Evolutionary conservation across 1,139 yeast genomes (phyloP).

Genomic region (Pichia sp.): DNA sequence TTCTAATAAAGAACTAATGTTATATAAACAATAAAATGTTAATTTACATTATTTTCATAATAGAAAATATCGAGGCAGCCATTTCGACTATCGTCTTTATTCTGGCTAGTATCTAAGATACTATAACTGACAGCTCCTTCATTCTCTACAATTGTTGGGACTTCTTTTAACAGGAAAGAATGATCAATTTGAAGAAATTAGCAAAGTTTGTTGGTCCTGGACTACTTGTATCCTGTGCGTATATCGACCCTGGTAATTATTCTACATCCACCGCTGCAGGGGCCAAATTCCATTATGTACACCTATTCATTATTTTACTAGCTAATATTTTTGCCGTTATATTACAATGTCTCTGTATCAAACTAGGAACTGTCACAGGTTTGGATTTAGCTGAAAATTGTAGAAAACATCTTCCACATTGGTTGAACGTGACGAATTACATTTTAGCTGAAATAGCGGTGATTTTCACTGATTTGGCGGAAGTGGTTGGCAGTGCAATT

Average conservation of each 20-base stretch:
- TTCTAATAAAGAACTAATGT: too few relatives aligned
- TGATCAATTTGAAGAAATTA: conserved; percentile 32
- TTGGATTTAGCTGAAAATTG: conserved; percentile 73
- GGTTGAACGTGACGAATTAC: conserved; percentile 50
- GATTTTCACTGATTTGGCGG: conserved; percentile 76
- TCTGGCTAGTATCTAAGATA: too few relatives aligned
- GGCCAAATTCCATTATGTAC: conserved; percentile 58
- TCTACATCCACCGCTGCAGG: conserved; percentile 77
- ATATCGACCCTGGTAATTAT: conserved; percentile 79
- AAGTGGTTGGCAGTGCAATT: conserved; percentile 76
- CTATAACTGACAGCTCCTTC: too few relatives aligned
- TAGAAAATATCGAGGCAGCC: too few relatives aligned
- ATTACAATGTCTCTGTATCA: conserved; percentile 63
- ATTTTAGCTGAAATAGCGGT: conserved; percentile 66
- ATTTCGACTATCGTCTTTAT: too few relatives aligned
- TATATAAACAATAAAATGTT: too few relatives aligned
- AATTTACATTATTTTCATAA: too few relatives aligned
- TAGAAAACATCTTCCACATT: conserved; percentile 49
- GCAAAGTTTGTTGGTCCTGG: conserved; percentile 72
- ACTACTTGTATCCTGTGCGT: conserved; percentile 65
- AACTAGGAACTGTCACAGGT: conserved; percentile 72
- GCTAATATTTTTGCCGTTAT: conserved; percentile 68
- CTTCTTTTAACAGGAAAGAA: background rate
- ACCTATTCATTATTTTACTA: conserved; percentile 53
- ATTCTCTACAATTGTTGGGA: too few relatives aligned